A percentile compares a stretch with the other conserved stretches of the same genome.
Conservation (phyloP, 2,329 filamentous ascomycete genomes). For the Biscogniauxia mediterranea region DNA sequence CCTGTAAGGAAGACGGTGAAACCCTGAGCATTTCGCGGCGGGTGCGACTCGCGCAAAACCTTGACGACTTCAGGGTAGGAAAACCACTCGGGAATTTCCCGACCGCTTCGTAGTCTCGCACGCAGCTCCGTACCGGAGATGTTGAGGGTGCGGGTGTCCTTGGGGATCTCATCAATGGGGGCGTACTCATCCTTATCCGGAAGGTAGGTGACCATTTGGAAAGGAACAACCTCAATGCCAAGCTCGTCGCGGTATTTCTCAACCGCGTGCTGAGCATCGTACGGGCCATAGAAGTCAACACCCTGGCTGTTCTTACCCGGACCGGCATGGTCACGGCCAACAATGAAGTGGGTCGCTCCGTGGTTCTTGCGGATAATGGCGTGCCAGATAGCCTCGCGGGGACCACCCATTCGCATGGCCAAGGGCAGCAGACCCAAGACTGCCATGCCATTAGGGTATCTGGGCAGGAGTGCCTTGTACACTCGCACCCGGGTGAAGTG, state of each 20-base stretch:
- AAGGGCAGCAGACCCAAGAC: constrained; percentile 91
- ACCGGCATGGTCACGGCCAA: constrained; percentile 95
- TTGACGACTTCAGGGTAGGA: constrained; percentile 98
- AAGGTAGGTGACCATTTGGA: constrained; percentile 99
- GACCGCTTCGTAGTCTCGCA: constrained; percentile 82
- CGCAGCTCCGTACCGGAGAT: constrained; percentile 90
- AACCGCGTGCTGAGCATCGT: constrained; percentile 93
- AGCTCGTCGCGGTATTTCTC: constrained; percentile 97
- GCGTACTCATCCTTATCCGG: constrained; percentile 96
- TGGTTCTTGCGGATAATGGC: constrained; percentile 99
- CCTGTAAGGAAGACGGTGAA: constrained; percentile 99
- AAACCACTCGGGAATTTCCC: constrained; percentile 98
- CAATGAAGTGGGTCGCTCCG: constrained; percentile 98
- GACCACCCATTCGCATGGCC: constrained; percentile 98
- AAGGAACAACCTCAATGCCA: constrained; percentile 97
- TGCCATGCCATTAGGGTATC: constrained; percentile 99
- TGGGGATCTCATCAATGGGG: constrained; percentile 84
- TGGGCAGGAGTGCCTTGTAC: constrained; percentile 92
- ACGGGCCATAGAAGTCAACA: constrained; percentile 95
- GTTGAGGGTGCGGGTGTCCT: constrained; percentile 81
- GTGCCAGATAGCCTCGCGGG: constrained; percentile 98
- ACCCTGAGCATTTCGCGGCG: constrained; percentile 83
- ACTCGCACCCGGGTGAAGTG: constrained; percentile 99
- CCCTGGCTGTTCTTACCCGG: constrained; percentile 98
- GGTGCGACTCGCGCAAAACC: constrained; percentile 95